Percentiles rank a stretch among this genome's conserved stretches.
Conservation (phyloP, 345 rosid species). For the Pugionium cornutum region DNA sequence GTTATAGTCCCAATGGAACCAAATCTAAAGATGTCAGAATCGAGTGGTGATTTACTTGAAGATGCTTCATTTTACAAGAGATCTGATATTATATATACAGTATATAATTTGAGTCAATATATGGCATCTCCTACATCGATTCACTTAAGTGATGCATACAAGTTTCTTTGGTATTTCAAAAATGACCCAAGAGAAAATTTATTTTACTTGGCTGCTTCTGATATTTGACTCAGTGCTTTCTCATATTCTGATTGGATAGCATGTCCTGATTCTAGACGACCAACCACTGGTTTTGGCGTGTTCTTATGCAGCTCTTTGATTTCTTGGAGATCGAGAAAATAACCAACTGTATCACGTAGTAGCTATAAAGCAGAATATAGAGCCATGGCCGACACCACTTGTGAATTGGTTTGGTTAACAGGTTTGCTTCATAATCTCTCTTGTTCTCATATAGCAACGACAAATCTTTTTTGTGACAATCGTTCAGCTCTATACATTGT, state of each 20-base stretch:
- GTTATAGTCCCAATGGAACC: neutral
- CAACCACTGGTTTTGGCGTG: neutral
- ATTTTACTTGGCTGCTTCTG: neutral
- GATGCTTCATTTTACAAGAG: neutral
- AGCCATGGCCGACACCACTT: neutral
- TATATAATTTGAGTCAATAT: neutral
- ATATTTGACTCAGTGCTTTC: neutral
- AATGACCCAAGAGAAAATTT: neutral
- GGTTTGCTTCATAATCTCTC: neutral
- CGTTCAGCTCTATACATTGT: neutral
- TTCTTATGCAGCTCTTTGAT: neutral
- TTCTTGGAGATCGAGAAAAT: neutral
- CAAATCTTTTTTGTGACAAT: neutral
- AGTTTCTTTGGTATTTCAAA: neutral
- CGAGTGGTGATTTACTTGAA: neutral
- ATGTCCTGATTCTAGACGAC: neutral
- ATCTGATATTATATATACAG: neutral
- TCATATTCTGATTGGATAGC: conserved; percentile 3
- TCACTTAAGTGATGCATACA: neutral
- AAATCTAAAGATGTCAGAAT: neutral
- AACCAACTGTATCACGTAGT: neutral
- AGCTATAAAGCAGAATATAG: conserved; percentile 8
- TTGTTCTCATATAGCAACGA: neutral
- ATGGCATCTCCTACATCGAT: neutral
- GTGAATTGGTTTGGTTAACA: neutral